These are phyloP conservation scores for Ustilago trichophora DNA, from an alignment of 1,284 basidiomycete species.

Conservation along the genomic window DNA sequence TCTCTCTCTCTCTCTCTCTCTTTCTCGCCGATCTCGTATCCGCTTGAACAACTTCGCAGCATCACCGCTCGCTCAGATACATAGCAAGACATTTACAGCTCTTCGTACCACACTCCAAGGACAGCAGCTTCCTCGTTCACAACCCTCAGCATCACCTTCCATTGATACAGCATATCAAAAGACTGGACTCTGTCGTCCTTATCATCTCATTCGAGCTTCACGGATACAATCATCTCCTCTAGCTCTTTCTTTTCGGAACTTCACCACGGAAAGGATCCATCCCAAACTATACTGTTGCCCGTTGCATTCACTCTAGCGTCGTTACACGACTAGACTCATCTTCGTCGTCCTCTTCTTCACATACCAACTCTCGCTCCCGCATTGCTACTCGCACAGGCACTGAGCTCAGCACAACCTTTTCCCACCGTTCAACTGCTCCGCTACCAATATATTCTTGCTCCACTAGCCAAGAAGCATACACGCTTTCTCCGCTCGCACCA, in stretches of 20 bases:
- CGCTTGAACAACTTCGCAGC: neutral
- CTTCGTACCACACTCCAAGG: no score
- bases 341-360: neutral
- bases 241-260: neutral
- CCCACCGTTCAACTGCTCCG: no score
- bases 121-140: no score
- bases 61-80: no score
- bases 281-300: neutral
- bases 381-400: neutral
- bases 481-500: neutral
- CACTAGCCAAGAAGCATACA: neutral
- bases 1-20: neutral
- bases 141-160: no score
- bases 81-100: neutral
- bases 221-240: neutral
- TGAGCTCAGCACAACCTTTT: neutral
- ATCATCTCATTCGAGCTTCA: no score
- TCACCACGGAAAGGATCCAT: no score
- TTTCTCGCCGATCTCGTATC: slow-evolving; percentile 3
- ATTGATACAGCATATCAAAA: no score
- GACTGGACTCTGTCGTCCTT: no score
- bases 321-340: slow-evolving; percentile 3
- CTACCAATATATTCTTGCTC: no score
- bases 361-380: no score
- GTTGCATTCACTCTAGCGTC: slow-evolving; percentile 8